A percentile compares a stretch with the other conserved stretches of the same genome.
Conservation (phyloP, 257 asterid genomes). For the Solanum acaule region DNA sequence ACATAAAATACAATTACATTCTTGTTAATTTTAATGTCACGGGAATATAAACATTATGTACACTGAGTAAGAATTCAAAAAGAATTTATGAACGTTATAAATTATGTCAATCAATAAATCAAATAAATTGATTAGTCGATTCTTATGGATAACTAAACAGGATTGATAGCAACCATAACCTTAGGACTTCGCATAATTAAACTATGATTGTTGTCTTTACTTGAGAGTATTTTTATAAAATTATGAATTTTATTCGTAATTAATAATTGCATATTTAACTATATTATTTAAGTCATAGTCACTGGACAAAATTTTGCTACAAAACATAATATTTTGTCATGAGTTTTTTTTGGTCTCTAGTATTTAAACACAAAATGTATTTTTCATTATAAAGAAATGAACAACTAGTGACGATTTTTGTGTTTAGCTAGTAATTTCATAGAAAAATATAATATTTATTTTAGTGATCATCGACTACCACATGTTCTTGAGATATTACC, state of each 20-base stretch:
- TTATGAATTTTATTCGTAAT: no score
- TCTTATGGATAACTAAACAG: neutral
- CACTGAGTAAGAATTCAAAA: neutral
- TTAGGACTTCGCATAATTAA: neutral
- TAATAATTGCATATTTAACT: no score
- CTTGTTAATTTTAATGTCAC: no score
- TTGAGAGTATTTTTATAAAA: no score
- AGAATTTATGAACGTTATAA: neutral
- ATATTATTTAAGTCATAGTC: no score
- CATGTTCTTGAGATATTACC: neutral
- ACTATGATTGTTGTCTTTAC: neutral
- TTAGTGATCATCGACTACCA: no score
- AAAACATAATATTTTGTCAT: no score
- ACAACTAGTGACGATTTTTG: neutral
- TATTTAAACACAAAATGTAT: neutral
- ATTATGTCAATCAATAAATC: no score
- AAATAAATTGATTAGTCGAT: no score
- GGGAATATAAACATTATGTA: neutral
- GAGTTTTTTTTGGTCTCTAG: no score
- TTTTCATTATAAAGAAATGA: neutral
- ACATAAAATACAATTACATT: no score
- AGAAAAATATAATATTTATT: neutral
- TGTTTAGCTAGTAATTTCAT: neutral
- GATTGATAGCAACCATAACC: neutral
- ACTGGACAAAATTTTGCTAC: neutral